Evolutionary conservation across 1,284 basidiomycete genomes (phyloP), one percentile per base, ranked within the genome.

Genomic region (Rhodotorula sp.): DNA sequence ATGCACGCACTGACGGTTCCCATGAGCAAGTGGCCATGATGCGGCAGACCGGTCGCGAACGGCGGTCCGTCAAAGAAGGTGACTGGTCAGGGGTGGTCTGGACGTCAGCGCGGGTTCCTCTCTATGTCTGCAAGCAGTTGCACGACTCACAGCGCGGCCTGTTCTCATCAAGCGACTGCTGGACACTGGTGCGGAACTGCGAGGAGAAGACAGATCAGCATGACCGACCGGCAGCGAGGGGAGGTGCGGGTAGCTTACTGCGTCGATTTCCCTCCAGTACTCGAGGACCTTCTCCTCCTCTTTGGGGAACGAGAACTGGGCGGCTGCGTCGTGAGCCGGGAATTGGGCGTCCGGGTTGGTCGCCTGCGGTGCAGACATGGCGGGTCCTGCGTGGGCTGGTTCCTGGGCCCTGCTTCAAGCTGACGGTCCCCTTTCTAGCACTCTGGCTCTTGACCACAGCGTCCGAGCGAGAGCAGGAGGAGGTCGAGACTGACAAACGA

Each of bases 181-280:
- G 93, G 78, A 97, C 84, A 79, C 91, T 93, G 8, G 95, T 97
- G 81, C 91, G 88, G 84, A 99, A 99, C 67, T 68, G 56, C 5
- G 10, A 39, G 1, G 15, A 6, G 58, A 3, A 5, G 34, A 5
- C 7, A 12, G 23, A 10, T 29, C 26, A 14, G 20, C 31, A 34
- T 0, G n/a, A 8, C 20, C n/a, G 23, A 18, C 14, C 39, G 18
- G 26, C 21, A 15, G 31, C 48, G 5, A 3, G 12, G 12, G 57
- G 7, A 15, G 57, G 29, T 4, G 4, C 12, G 26, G 12, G 10
- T 8, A 48, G 59, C 66, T 15, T 12, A 68, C 66, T 6, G 97
- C 97, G 85, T 99, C 93, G 81, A 99, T 99, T 80, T 94, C 93
- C 75, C 87, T 86, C 97, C 97, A 99, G 83, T 89, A 98, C 69